phyloP scores from a whole-genome alignment of 306 rosid species.

The Cicer pinnatifidum region DNA sequence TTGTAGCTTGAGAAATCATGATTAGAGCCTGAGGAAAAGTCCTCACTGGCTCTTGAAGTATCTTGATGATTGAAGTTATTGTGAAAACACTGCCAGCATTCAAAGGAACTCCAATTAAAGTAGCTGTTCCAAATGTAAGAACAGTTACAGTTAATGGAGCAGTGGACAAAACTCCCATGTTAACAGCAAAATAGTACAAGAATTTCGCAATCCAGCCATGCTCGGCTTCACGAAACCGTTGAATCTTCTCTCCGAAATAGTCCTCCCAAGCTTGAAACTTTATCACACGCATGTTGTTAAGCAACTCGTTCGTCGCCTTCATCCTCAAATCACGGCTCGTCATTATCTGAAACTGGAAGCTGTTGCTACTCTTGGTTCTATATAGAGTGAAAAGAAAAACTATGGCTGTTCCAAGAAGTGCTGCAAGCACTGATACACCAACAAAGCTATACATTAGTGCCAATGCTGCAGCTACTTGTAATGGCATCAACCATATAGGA shows the following conservation, averaged over 20 bases:
- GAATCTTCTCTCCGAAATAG: slow-evolving; percentile 65
- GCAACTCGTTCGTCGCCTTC: slow-evolving; percentile 87
- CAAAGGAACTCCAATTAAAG: slow-evolving; percentile 59
- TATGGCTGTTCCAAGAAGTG: slow-evolving; percentile 52
- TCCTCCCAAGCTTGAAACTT: slow-evolving; percentile 97
- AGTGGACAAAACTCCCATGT: slow-evolving; percentile 55
- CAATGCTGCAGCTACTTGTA: slow-evolving; percentile 66
- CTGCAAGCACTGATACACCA: slow-evolving; percentile 58
- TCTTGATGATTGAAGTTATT: slow-evolving; percentile 69
- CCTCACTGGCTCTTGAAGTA: slow-evolving; percentile 83
- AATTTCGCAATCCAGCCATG: slow-evolving; percentile 79
- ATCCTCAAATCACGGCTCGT: slow-evolving; percentile 74
- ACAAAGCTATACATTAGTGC: slow-evolving; percentile 61
- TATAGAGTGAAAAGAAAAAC: slow-evolving; percentile 53
- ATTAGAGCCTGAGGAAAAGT: slow-evolving; percentile 81
- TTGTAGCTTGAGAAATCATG: slow-evolving; percentile 70
- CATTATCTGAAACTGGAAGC: slow-evolving; percentile 66
- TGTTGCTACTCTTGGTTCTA: slow-evolving; percentile 57
- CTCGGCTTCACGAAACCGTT: slow-evolving; percentile 59
- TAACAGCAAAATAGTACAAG: slow-evolving; percentile 65
- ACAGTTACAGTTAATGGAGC: slow-evolving; percentile 62
- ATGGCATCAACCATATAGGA: slow-evolving; percentile 78
- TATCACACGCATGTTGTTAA: slow-evolving; percentile 79
- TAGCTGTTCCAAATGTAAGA: slow-evolving; percentile 70
- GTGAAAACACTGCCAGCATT: slow-evolving; percentile 74